Base-by-base conservation (phyloP, 495 filamentous ascomycete species). In the Tuber borchii region DNA sequence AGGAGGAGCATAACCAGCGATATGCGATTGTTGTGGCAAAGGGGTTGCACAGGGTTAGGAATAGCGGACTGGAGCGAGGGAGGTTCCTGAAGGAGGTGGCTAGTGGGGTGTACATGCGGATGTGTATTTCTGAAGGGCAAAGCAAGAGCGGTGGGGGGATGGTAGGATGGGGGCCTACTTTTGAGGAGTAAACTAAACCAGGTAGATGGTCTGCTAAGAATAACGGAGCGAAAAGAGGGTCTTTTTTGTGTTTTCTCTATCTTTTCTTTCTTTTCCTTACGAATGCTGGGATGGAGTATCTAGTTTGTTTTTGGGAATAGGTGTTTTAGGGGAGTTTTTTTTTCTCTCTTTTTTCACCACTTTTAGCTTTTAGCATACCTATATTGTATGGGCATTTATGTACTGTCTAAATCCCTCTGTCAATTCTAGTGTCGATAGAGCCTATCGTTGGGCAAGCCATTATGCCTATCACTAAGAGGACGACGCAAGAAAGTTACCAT, bases 1-100 rank as follows among this genome's bases (percentile, higher is more conserved):
- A 79, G 26, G 16, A 42, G 17, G 73, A 79, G 34, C 77, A 79
- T 42, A 75, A 45, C 17, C 73, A 79, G 68, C 48, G 76, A 31
- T 79, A 79, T 42, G 43, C 73, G 19, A 79, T 79, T 20, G 69
- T 79, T 42, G 45, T 68, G n/a, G 72, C 69, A 14, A 79, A 79
- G 40, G 73, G 70, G 10, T 71, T 79, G 10, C 26, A 73, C 19
- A 72, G 48, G n/a, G n/a, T 65, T 17, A 65, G n/a, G 56, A 31
- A 10, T 31, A 10, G 22, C 79, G 78, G 78, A 26, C 56, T 40
- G 70, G 65, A 39, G 70, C 43, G n/a, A 61, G 43, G 37, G 44
- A 72, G 45, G 48, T 78, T 78, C 26, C 56, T 78, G n/a, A 78
- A 73, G 37, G 76, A 76, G 7, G 71, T 74, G 20, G 76, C 74